Base-by-base conservation (phyloP, 73 alveolate genomes). In the Paramecium pentaurelia region DNA sequence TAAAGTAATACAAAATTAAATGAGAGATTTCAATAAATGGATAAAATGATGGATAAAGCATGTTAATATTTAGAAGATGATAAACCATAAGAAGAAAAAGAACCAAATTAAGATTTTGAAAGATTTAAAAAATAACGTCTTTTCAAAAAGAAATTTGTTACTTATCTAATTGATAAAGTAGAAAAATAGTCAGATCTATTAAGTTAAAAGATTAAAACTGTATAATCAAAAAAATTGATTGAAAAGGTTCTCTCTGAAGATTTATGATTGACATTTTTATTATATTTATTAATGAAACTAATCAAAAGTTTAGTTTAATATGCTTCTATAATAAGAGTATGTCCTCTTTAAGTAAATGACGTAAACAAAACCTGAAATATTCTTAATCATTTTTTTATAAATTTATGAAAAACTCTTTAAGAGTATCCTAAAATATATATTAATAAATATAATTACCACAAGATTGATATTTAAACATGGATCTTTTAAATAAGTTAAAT, bases 331-430 rank as follows among this genome's bases (percentile, higher is more conserved):
- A 94, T 80, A 96, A 91, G 77, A 94, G 96, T 92, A 95, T 96
- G 77, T 97, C 99, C 44, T 97, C 99, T 70, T 92, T 94, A 9
- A 94, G 93, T 37, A 97, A 93, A 75, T 96, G 94, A 85, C 96
- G 96, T 68, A 97, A 92, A 77, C 99, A 97, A 85, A 92, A 96
- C 51, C 86, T 87, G 47, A 97, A 51, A 92, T 97, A 97, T 85
- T 96, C 97, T 42, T 92, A 95, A 60, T 97, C 98, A 60, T 88
- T 92, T 73, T 92, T 96, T 70, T 84, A 85, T 44, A 96, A 92
- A 60, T 96, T 95, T 30, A 40, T 93, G 58, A 97, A 95, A 27
- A 93, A 89, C 59, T 97, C 98, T 58, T 88, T 75, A 58, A 97
- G 92, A 71, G 95, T 91, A 75, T 92, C 93, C 95, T 93, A 86